Conservation (phyloP, 495 filamentous ascomycete genomes). For the Aspergillus baeticus region DNA sequence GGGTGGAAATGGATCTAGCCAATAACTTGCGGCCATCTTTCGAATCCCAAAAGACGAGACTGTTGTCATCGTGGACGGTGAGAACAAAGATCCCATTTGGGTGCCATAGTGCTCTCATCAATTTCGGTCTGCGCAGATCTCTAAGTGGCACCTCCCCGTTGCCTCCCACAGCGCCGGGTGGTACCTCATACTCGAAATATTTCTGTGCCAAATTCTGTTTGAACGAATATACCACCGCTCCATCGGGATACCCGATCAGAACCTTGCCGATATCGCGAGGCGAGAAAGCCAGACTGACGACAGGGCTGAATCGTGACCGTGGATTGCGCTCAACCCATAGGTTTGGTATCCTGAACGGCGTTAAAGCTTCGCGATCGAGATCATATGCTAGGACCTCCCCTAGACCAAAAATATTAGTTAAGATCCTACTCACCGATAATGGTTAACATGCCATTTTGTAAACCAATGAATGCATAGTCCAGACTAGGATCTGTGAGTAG, state of each 20-base stretch:
- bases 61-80: conserved; percentile 86
- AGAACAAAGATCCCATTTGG: conserved; percentile 89
- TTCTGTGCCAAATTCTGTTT: conserved; percentile 77
- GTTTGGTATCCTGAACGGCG: conserved; percentile 78
- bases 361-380: conserved; percentile 73
- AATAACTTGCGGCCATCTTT: conserved; percentile 86
- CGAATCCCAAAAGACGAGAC: conserved; percentile 89
- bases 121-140: conserved; percentile 60
- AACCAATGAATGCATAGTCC: conserved; percentile 84
- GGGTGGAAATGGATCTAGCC: conserved; percentile 74
- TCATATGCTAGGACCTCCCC: conserved; percentile 87
- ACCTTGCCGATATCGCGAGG: conserved; percentile 92
- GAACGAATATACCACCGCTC: conserved; percentile 87
- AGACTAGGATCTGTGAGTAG: conserved; percentile 80
- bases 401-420: conserved; percentile 25
- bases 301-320: conserved; percentile 52
- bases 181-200: conserved; percentile 80
- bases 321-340: conserved; percentile 71
- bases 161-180: conserved; percentile 83
- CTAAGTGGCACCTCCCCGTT: conserved; percentile 57
- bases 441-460: conserved; percentile 58
- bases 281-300: conserved; percentile 80
- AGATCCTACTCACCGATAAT: background rate
- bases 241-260: conserved; percentile 81
- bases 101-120: conserved; percentile 88